Conservation (phyloP, 148 eudicot genomes). For the Selenicereus undatus region DNA sequence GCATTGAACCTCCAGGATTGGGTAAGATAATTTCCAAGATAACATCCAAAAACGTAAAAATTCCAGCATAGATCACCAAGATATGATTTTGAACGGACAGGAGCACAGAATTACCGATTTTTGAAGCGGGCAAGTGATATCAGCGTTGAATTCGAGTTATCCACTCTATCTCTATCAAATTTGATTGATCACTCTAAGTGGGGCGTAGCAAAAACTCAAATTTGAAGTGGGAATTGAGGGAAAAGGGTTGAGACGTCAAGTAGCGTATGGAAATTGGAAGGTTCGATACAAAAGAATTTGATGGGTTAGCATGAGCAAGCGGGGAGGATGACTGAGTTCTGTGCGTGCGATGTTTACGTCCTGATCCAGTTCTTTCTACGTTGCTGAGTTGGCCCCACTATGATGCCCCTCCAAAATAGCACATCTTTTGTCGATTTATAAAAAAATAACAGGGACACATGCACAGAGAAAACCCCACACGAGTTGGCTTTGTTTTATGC, state of each 20-base stretch:
- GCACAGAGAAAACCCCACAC: background rate
- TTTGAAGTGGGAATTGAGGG: background rate
- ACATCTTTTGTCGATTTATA: background rate
- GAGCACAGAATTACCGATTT: slow-evolving; percentile 14
- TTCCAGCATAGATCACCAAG: background rate
- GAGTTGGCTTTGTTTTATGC: background rate
- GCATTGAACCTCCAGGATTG: background rate
- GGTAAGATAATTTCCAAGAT: background rate
- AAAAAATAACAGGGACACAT: background rate
- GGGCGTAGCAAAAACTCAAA: background rate
- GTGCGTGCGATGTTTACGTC: background rate
- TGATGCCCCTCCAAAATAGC: background rate
- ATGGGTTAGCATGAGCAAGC: background rate
- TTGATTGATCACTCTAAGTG: background rate
- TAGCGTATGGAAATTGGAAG: background rate
- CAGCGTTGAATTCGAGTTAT: background rate
- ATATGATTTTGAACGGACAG: background rate
- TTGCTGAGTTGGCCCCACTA: background rate
- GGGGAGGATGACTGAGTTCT: background rate
- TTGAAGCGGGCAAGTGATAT: background rate
- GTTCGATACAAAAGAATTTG: background rate
- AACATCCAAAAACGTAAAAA: background rate
- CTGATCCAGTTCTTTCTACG: background rate
- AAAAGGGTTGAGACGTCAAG: background rate
- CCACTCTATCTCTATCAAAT: background rate